Evolutionary conservation across 2,329 filamentous ascomycete species (phyloP).

Genomic region (Trichoderma cornu-damae): DNA sequence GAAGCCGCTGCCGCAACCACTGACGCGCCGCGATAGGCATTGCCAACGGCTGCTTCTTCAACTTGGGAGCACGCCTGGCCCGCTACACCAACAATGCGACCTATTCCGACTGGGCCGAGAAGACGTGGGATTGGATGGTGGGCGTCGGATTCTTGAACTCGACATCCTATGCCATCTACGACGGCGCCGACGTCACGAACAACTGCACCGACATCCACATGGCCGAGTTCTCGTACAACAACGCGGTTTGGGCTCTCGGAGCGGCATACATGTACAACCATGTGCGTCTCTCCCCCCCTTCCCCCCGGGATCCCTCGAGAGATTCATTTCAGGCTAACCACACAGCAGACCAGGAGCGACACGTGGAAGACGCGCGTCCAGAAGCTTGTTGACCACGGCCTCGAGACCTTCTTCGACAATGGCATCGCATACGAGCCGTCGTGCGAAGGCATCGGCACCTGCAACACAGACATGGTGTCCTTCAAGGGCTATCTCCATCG

Average conservation of each 20-base stretch:
- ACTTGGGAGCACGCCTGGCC: conserved; percentile 63
- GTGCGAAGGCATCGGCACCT: conserved; percentile 52
- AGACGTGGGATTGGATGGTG: conserved; percentile 58
- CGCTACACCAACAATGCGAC: conserved; percentile 63
- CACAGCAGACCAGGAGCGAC: conserved; percentile 41
- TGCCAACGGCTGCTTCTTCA: conserved; percentile 59
- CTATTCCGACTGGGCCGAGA: conserved; percentile 59
- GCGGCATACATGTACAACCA: conserved; percentile 61
- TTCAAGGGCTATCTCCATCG: conserved; percentile 59
- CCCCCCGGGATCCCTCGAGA: too few species aligned
- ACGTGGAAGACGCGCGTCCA: conserved; percentile 49
- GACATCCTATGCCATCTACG: conserved; percentile 54
- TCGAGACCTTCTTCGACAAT: conserved; percentile 48
- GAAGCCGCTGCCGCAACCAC: background rate
- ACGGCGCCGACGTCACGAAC: conserved; percentile 48
- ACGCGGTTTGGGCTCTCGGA: conserved; percentile 53
- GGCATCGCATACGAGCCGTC: conserved; percentile 56
- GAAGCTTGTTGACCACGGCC: conserved; percentile 34
- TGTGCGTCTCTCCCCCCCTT: conserved; percentile 30
- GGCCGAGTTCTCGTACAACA: conserved; percentile 57
- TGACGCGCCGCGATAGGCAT: conserved; percentile 29
- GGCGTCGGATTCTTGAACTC: conserved; percentile 55
- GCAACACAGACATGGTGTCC: conserved; percentile 58
- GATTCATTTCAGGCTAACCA: background rate
- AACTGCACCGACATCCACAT: conserved; percentile 53